Percentiles rank a stretch among this genome's conserved stretches.
Evolutionary conservation across 2,329 filamentous ascomycete genomes (phyloP).

Genomic region (Colletotrichum sp.): DNA sequence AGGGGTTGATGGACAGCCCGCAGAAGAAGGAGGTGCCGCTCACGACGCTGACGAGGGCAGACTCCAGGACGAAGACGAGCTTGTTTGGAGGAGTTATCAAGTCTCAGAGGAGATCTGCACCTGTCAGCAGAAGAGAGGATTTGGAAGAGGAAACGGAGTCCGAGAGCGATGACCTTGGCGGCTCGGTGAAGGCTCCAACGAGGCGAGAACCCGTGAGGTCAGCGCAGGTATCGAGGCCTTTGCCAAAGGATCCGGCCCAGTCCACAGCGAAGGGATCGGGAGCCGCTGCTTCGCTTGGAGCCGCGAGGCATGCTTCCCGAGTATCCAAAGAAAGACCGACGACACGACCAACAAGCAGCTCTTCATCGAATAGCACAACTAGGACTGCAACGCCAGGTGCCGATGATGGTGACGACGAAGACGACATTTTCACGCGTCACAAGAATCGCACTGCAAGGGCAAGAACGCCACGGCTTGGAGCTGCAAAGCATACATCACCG

Average conservation of each 20-base stretch:
- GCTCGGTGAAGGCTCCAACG: background rate
- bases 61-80: conserved; percentile 28
- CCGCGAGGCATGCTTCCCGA: background rate
- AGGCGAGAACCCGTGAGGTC: background rate
- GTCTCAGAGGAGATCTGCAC: conserved; percentile 13
- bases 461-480: background rate
- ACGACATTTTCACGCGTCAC: conserved; percentile 13
- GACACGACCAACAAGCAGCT: background rate
- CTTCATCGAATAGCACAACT: conserved; percentile 33
- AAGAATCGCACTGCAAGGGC: conserved; percentile 6
- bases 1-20: conserved; percentile 49
- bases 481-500: background rate
- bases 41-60: conserved; percentile 28
- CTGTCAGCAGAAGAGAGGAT: background rate
- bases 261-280: background rate
- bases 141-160: background rate
- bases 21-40: conserved; percentile 30
- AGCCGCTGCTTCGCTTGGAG: background rate
- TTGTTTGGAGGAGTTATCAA: conserved; percentile 23
- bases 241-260: background rate
- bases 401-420: background rate
- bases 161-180: conserved; percentile 12
- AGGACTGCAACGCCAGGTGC: background rate
- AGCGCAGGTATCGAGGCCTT: background rate
- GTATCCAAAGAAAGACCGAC: background rate